Conservation (phyloP, 1,284 basidiomycete species). For the Termitomyces sp. region DNA sequence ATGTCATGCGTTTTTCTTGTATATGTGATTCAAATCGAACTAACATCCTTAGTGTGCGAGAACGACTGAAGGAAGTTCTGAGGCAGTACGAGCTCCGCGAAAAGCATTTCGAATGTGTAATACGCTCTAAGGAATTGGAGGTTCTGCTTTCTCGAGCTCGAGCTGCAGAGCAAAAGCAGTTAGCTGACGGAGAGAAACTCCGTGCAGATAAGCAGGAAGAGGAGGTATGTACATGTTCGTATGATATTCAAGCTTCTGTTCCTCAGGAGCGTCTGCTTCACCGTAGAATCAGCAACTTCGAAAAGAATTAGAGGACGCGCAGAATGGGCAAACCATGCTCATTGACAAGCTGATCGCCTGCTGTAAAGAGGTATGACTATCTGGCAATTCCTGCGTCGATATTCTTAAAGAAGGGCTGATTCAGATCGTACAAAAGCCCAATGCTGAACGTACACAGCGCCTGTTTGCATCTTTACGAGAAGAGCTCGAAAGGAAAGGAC, state of each 20-base stretch:
- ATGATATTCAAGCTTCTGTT: slow-evolving; percentile 14
- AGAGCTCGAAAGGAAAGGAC: slow-evolving; percentile 67
- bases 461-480: slow-evolving; percentile 74
- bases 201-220: slow-evolving; percentile 66
- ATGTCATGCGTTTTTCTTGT: slow-evolving; percentile 1
- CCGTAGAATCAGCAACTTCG: slow-evolving; percentile 56
- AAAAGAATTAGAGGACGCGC: slow-evolving; percentile 69
- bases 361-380: slow-evolving; percentile 69
- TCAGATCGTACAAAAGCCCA: slow-evolving; percentile 52
- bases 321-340: slow-evolving; percentile 67
- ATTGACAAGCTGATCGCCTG: slow-evolving; percentile 76
- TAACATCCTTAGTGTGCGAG: slow-evolving; percentile 52
- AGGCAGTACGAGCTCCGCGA: slow-evolving; percentile 81
- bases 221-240: slow-evolving; percentile 44
- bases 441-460: slow-evolving; percentile 72
- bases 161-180: slow-evolving; percentile 76
- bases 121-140: slow-evolving; percentile 83
- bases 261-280: slow-evolving; percentile 10
- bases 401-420: slow-evolving; percentile 22
- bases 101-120: slow-evolving; percentile 82
- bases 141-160: slow-evolving; percentile 76
- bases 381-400: slow-evolving; percentile 11
- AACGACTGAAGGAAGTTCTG: slow-evolving; percentile 77
- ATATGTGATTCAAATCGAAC: not conserved
- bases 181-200: slow-evolving; percentile 65